These are phyloP conservation scores for Amanita phalloides DNA, from an alignment of 768 basidiomycete species.

Conservation along the genomic window DNA sequence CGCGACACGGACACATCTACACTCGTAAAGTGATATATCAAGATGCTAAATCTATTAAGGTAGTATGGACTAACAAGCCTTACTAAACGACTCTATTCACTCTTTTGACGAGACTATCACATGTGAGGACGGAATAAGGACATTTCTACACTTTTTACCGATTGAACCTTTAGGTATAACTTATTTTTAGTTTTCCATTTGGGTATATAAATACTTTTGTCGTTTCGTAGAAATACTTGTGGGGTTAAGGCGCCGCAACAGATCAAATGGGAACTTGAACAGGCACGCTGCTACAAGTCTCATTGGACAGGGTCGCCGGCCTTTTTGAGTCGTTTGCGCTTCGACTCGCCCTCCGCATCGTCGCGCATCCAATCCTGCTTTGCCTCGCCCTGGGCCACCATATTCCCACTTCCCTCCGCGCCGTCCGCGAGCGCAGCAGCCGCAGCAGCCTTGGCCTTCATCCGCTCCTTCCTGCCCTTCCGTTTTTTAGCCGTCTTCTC, in stretches of 20 bases:
- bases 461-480: conserved; percentile 62
- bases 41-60: too few relatives aligned
- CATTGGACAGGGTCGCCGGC: not conserved
- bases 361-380: conserved; percentile 16
- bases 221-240: too few relatives aligned
- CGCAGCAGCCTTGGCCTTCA: conserved; percentile 33
- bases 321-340: not conserved
- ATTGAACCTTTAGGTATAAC: too few relatives aligned
- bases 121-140: too few relatives aligned
- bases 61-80: too few relatives aligned
- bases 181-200: too few relatives aligned
- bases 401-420: conserved; percentile 1
- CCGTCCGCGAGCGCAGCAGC: conserved; percentile 9
- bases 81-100: too few relatives aligned
- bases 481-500: conserved; percentile 42
- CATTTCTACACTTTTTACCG: too few relatives aligned
- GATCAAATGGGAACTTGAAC: not conserved
- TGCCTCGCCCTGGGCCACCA: conserved; percentile 7
- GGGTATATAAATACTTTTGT: too few relatives aligned
- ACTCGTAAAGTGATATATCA: too few relatives aligned
- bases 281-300: not conserved
- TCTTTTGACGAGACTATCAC: too few relatives aligned
- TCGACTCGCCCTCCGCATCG: not conserved
- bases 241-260: too few relatives aligned
- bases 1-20: not conserved